Conservation (phyloP, 2,329 filamentous ascomycete species). For the Knoxdaviesia capensis region DNA sequence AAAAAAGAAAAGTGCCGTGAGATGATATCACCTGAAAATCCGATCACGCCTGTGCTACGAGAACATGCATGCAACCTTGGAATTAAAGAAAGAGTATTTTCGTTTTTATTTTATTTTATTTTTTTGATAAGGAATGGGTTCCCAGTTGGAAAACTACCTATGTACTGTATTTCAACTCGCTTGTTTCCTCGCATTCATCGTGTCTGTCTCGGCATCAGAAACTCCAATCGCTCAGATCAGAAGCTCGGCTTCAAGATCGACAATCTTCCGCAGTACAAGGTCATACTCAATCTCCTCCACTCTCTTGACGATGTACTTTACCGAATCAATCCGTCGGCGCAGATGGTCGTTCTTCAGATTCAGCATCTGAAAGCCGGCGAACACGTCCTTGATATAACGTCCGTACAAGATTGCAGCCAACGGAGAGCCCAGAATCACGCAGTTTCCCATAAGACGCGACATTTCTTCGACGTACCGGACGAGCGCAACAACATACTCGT, state of each 20-base stretch:
- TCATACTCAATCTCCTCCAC: conserved; percentile 98
- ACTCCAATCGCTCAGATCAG: neutral
- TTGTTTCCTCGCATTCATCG: neutral
- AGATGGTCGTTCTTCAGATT: conserved; percentile 94
- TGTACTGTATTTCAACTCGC: neutral
- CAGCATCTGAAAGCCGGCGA: conserved; percentile 88
- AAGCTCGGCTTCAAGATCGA: conserved; percentile 13
- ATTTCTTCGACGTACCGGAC: conserved; percentile 82
- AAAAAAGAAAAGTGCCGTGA: too few species aligned
- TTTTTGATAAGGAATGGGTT: neutral
- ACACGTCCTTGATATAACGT: conserved; percentile 83
- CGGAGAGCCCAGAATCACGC: conserved; percentile 81
- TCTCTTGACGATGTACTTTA: conserved; percentile 97
- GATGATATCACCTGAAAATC: neutral
- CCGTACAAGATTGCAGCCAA: conserved; percentile 71
- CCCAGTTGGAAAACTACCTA: neutral
- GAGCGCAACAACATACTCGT: conserved; percentile 84
- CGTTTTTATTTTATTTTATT: neutral
- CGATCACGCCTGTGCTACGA: neutral
- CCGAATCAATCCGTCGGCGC: conserved; percentile 69
- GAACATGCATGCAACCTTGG: neutral
- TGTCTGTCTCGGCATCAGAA: neutral
- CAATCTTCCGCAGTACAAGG: conserved; percentile 64
- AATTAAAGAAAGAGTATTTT: neutral
- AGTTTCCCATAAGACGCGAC: conserved; percentile 77